Conservation (phyloP, 345 rosid species). For the Passiflora organensis region DNA sequence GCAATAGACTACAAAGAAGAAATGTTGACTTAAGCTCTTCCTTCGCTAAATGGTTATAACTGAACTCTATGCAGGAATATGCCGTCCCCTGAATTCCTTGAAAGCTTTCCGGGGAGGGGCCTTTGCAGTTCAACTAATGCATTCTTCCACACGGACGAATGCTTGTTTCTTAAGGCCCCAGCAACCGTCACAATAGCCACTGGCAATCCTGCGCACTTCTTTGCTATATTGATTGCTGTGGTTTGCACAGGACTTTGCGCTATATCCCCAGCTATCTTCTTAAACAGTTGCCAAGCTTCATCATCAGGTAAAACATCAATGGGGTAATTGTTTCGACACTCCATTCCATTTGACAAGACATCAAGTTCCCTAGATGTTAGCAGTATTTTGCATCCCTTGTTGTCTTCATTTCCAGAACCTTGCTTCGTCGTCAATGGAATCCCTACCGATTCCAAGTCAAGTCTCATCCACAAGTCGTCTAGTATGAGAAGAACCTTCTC, state of each 20-base stretch:
- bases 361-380: conserved; percentile 15
- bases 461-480: conserved; percentile 25
- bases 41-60: not conserved
- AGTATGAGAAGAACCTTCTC: conserved; percentile 27
- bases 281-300: conserved; percentile 27
- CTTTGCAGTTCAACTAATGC: not conserved
- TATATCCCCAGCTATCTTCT: conserved; percentile 3
- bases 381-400: conserved; percentile 29
- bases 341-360: conserved; percentile 16
- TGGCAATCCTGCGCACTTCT: conserved; percentile 22
- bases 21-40: conserved; percentile 6
- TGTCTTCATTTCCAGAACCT: too few species aligned
- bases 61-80: conserved; percentile 2
- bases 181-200: conserved; percentile 11
- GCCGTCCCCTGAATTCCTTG: not conserved
- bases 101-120: not conserved
- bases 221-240: not conserved
- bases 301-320: conserved; percentile 3
- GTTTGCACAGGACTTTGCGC: not conserved
- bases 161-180: not conserved
- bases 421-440: conserved; percentile 14
- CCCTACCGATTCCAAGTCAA: conserved; percentile 22
- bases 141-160: conserved; percentile 4
- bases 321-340: not conserved
- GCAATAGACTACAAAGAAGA: conserved; percentile 16